These are phyloP conservation scores for Chlamydomonas reinhardtii DNA, from an alignment of 163 green algal species.

Conservation along the genomic window DNA sequence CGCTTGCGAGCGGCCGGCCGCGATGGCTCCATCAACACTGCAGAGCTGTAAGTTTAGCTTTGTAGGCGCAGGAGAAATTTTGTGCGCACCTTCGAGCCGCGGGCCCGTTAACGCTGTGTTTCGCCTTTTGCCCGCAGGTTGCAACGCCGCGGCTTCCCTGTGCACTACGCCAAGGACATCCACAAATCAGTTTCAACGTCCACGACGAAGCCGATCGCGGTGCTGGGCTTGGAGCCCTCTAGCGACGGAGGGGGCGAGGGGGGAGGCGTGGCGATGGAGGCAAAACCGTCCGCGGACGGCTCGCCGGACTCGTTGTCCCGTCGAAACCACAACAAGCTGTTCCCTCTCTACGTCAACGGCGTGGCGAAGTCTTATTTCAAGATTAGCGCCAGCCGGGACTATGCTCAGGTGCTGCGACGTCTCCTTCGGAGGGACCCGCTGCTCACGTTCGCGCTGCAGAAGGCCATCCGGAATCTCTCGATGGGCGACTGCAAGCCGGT, in stretches of 20 bases:
- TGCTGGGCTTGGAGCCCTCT: slow-evolving; percentile 32
- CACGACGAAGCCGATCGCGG: slow-evolving; percentile 39
- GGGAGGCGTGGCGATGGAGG: neutral
- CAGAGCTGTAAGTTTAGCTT: slow-evolving; percentile 18
- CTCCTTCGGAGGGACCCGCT: slow-evolving; percentile 60
- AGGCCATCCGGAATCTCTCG: slow-evolving; percentile 58
- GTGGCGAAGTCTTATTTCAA: slow-evolving; percentile 55
- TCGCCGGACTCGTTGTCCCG: slow-evolving; percentile 8
- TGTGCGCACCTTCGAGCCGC: neutral
- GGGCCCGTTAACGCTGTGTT: neutral
- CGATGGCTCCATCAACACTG: slow-evolving; percentile 16
- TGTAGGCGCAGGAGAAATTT: neutral
- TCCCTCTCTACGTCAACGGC: slow-evolving; percentile 55
- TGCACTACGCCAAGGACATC: slow-evolving; percentile 43
- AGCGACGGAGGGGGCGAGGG: neutral
- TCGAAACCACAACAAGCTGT: slow-evolving; percentile 57
- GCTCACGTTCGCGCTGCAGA: slow-evolving; percentile 65
- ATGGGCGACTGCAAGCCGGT: slow-evolving; percentile 46
- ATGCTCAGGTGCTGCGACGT: slow-evolving; percentile 55
- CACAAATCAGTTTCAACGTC: slow-evolving; percentile 45
- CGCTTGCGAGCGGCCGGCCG: neutral
- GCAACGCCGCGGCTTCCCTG: slow-evolving; percentile 27
- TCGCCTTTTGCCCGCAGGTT: neutral
- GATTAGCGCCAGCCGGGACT: slow-evolving; percentile 48
- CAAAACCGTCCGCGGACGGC: slow-evolving; percentile 5